These are phyloP conservation scores for Malassezia arunalokei DNA, from an alignment of 1,284 basidiomycete species.

Conservation along the genomic window DNA sequence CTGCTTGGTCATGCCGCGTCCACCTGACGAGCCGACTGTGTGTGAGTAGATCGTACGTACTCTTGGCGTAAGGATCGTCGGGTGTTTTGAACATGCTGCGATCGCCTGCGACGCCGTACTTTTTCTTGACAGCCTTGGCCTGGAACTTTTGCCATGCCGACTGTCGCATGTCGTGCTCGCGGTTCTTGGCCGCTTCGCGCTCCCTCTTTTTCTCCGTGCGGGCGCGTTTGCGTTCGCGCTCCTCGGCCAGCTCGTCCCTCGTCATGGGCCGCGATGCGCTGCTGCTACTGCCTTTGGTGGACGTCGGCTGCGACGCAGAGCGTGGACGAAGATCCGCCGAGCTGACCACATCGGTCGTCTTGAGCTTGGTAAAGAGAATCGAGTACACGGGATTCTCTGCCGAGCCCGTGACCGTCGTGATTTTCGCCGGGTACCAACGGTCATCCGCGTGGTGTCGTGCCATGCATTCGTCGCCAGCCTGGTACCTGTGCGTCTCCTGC, in stretches of 20 bases:
- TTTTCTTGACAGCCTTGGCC: constrained; percentile 58
- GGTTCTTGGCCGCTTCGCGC: constrained; percentile 69
- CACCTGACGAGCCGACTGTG: neutral
- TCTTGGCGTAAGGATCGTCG: constrained; percentile 77
- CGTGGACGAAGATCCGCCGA: constrained; percentile 56
- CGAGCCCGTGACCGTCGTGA: constrained; percentile 63
- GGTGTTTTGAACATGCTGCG: constrained; percentile 86
- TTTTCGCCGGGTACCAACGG: constrained; percentile 28
- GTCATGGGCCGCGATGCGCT: constrained; percentile 56
- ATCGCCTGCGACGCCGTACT: constrained; percentile 50
- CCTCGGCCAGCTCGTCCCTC: constrained; percentile 7
- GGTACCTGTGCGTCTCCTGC: constrained; percentile 5
- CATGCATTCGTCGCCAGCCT: constrained; percentile 78
- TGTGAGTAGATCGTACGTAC: constrained; percentile 48
- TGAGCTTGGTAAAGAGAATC: constrained; percentile 88
- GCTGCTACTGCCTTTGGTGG: constrained; percentile 3
- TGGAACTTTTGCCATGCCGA: constrained; percentile 94
- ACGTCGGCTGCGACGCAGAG: neutral
- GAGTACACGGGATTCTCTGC: constrained; percentile 74
- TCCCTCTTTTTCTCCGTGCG: constrained; percentile 93
- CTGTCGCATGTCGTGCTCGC: constrained; percentile 78
- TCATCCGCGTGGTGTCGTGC: constrained; percentile 49
- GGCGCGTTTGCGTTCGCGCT: constrained; percentile 80
- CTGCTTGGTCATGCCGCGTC: constrained; percentile 9
- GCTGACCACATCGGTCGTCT: constrained; percentile 79